phyloP scores from a whole-genome alignment of 768 basidiomycete genomes.

The Phlegmacium glaucopus region DNA sequence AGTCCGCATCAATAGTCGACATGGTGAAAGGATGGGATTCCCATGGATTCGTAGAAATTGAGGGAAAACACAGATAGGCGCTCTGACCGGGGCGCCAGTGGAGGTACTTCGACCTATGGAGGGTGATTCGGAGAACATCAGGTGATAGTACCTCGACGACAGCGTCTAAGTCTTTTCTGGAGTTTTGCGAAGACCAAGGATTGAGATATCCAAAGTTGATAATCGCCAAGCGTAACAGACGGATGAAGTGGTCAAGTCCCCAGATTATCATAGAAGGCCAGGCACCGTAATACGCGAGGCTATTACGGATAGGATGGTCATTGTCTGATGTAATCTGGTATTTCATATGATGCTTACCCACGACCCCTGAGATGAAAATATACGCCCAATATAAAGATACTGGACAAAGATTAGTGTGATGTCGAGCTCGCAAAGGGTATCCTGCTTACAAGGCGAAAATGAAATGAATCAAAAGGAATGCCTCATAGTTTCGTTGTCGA shows the following conservation, averaged over 20 bases:
- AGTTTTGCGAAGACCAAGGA: slow-evolving; percentile 13
- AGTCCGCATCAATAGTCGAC: too few species aligned
- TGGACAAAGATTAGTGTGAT: slow-evolving; percentile 9
- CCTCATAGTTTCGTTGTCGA: slow-evolving; percentile 44
- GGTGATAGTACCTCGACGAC: too few species aligned
- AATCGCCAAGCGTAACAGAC: slow-evolving; percentile 39
- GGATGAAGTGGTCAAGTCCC: slow-evolving; percentile 52
- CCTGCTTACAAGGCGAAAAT: slow-evolving; percentile 32
- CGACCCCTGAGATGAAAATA: slow-evolving; percentile 37
- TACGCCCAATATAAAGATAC: slow-evolving; percentile 34
- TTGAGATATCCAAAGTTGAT: slow-evolving; percentile 42
- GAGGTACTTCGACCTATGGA: slow-evolving; percentile 34
- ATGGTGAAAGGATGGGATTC: too few species aligned
- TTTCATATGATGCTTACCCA: slow-evolving; percentile 19
- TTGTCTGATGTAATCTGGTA: too few species aligned
- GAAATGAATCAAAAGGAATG: slow-evolving; percentile 50
- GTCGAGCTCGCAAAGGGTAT: background rate
- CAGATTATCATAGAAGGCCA: too few species aligned
- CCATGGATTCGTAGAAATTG: too few species aligned
- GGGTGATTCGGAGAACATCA: slow-evolving; percentile 43
- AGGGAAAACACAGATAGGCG: slow-evolving; percentile 48
- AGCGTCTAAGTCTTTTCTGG: too few species aligned
- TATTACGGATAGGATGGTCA: too few species aligned
- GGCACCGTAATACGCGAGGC: slow-evolving; percentile 30
- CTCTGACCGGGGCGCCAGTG: slow-evolving; percentile 55